Percentiles rank a stretch among this genome's conserved stretches.
Conservation (phyloP, 2,329 filamentous ascomycete genomes). For the Cordyceps tenuipes region DNA sequence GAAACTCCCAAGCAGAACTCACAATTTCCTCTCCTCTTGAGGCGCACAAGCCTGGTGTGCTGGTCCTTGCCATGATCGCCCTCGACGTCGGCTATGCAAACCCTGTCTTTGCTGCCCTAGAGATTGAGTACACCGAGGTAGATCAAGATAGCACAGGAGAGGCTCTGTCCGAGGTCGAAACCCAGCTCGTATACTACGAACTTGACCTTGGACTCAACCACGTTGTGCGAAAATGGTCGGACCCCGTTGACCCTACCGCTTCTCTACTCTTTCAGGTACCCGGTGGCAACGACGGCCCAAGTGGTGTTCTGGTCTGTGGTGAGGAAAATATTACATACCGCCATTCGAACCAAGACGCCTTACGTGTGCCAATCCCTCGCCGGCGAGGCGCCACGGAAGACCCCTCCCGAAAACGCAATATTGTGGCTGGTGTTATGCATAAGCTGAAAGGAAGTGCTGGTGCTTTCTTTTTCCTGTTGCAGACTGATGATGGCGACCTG, state of each 20-base stretch:
- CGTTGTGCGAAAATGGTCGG: slow-evolving; percentile 93
- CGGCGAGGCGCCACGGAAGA: slow-evolving; percentile 84
- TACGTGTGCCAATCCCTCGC: slow-evolving; percentile 81
- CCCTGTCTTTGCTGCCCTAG: slow-evolving; percentile 88
- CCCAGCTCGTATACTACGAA: slow-evolving; percentile 92
- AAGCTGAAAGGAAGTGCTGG: slow-evolving; percentile 75
- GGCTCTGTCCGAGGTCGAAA: slow-evolving; percentile 74
- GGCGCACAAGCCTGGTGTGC: slow-evolving; percentile 83
- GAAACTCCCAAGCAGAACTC: slow-evolving; percentile 87
- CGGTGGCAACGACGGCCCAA: slow-evolving; percentile 86
- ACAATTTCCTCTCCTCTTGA: slow-evolving; percentile 96
- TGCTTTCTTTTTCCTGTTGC: slow-evolving; percentile 93
- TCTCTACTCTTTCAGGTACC: slow-evolving; percentile 92
- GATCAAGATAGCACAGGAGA: slow-evolving; percentile 86
- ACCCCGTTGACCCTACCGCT: slow-evolving; percentile 82
- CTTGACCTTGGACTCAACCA: slow-evolving; percentile 95
- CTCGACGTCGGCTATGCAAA: slow-evolving; percentile 96
- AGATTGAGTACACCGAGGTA: slow-evolving; percentile 84
- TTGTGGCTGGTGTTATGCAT: slow-evolving; percentile 92
- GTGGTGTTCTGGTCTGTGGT: slow-evolving; percentile 88
- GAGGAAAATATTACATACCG: slow-evolving; percentile 93
- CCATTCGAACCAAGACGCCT: slow-evolving; percentile 89
- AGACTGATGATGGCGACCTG: slow-evolving; percentile 94
- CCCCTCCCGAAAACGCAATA: slow-evolving; percentile 77
- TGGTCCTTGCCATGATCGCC: slow-evolving; percentile 81